Evolutionary conservation across 306 rosid species (phyloP).

Genomic region (Cicer bijugum): DNA sequence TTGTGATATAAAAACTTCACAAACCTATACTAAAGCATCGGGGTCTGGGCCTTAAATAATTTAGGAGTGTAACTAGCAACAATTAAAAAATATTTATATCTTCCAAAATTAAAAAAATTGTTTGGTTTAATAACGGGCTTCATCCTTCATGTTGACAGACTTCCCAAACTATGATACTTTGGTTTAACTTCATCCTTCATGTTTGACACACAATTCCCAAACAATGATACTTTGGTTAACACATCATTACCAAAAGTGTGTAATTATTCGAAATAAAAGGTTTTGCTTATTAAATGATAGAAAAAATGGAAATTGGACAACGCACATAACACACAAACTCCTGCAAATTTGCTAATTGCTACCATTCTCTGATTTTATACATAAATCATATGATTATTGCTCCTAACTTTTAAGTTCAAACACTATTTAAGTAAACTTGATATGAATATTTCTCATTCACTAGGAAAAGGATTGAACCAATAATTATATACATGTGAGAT

Average conservation of each 20-base stretch:
- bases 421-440: background rate
- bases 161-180: background rate
- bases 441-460: too few species aligned
- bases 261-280: conserved; percentile 8
- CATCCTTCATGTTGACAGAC: conserved; percentile 10
- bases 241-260: background rate
- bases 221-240: background rate
- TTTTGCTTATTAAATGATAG: conserved; percentile 33
- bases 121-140: background rate
- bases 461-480: too few species aligned
- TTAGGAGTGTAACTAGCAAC: background rate
- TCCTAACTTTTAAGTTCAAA: conserved; percentile 23
- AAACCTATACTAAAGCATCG: background rate
- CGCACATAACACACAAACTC: background rate
- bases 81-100: background rate
- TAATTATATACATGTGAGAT: too few species aligned
- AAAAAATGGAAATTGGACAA: conserved; percentile 3
- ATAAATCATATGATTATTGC: conserved; percentile 10
- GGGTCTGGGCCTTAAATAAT: conserved; percentile 10
- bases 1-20: background rate
- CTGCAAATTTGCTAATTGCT: conserved; percentile 7
- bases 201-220: conserved; percentile 15
- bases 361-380: conserved; percentile 9
- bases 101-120: conserved; percentile 24
- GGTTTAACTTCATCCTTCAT: conserved; percentile 4